A percentile compares a stretch with the other conserved stretches of the same genome.
Conservation (phyloP, 2,329 filamentous ascomycete species). For the Neonectria punicea region DNA sequence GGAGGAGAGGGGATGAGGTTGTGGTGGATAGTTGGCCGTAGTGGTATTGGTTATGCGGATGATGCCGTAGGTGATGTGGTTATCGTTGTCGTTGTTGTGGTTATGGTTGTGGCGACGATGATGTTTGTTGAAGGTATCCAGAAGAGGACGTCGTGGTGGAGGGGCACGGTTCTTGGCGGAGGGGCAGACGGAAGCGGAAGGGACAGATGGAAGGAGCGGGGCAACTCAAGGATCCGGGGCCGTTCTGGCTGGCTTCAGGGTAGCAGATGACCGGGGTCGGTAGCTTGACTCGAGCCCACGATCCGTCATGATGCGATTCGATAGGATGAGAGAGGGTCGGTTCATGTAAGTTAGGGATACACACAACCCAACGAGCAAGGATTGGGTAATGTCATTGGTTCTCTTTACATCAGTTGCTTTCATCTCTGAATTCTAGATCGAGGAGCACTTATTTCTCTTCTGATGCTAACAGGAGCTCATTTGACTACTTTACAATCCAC, state of each 20-base stretch:
- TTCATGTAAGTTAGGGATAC: background rate
- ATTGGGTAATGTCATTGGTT: background rate
- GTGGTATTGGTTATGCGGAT: background rate
- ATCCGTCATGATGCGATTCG: constrained; percentile 24
- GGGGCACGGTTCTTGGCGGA: constrained; percentile 3
- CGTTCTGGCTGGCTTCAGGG: background rate
- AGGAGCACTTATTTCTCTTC: no score
- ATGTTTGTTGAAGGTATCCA: background rate
- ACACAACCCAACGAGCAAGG: background rate
- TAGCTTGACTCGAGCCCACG: constrained; percentile 26
- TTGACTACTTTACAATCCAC: no score
- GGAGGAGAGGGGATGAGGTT: background rate
- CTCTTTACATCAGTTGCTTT: background rate
- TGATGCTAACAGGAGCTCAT: no score
- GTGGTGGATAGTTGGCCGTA: background rate
- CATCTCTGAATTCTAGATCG: no score
- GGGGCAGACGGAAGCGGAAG: background rate
- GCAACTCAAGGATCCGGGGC: background rate
- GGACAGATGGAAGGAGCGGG: background rate
- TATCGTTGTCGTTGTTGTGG: background rate
- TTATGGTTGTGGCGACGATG: background rate
- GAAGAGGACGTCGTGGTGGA: constrained; percentile 12
- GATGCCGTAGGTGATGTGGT: no score
- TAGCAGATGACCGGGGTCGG: constrained; percentile 34
- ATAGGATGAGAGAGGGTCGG: constrained; percentile 16